phyloP scores from a whole-genome alignment of 495 filamentous ascomycete genomes.

The Daldinia decipiens region DNA sequence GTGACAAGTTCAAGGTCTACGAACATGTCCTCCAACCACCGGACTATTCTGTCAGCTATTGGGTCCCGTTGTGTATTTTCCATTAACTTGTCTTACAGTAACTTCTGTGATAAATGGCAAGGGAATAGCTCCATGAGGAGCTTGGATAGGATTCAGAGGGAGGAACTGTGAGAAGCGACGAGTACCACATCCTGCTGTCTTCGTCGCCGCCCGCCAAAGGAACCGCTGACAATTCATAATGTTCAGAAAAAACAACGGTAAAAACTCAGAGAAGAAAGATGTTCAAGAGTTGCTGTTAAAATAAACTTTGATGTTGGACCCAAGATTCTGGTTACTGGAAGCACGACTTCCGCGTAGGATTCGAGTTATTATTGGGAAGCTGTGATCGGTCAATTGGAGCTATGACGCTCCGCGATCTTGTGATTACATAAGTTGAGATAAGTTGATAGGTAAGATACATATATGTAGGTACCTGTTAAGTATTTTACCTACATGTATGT shows the following conservation, averaged over 20 bases:
- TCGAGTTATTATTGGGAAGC: constrained; percentile 5
- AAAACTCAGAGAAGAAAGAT: not conserved
- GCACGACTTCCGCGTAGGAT: constrained; percentile 1
- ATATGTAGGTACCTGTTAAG: too few relatives aligned
- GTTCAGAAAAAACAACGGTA: not conserved
- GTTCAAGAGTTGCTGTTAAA: constrained; percentile 5
- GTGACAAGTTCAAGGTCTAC: constrained; percentile 47
- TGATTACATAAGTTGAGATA: constrained; percentile 1
- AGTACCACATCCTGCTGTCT: constrained; percentile 21
- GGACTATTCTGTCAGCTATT: constrained; percentile 67
- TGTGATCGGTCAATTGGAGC: constrained; percentile 7
- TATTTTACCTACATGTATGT: too few relatives aligned
- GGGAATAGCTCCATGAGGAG: constrained; percentile 68
- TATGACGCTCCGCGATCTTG: constrained; percentile 1
- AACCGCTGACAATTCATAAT: constrained; percentile 51
- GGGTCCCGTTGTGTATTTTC: constrained; percentile 1
- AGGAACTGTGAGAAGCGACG: constrained; percentile 55
- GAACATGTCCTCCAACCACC: constrained; percentile 92
- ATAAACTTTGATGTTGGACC: constrained; percentile 20
- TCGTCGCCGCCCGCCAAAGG: constrained; percentile 44
- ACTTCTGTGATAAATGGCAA: constrained; percentile 83
- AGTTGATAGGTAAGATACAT: too few relatives aligned
- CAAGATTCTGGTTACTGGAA: not conserved
- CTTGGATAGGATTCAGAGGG: constrained; percentile 38
- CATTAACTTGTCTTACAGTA: constrained; percentile 67